These are phyloP conservation scores for Linnemannia exigua DNA, from an alignment of 192 early-diverging fungal species.

Conservation along the genomic window DNA sequence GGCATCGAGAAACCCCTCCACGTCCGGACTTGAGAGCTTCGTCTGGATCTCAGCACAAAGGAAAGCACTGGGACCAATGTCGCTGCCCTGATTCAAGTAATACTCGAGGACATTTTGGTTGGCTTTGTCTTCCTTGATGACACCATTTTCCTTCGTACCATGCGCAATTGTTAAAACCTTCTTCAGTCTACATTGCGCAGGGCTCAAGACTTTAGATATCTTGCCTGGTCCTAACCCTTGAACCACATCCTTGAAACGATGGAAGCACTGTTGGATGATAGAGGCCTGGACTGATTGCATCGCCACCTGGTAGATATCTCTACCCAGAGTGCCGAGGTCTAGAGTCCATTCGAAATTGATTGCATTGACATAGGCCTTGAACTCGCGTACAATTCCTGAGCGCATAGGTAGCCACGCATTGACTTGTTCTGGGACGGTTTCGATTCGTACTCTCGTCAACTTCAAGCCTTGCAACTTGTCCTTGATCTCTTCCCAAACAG, in stretches of 20 bases:
- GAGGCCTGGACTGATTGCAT: conserved; percentile 17
- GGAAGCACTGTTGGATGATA: conserved; percentile 20
- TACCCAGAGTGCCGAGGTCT: not conserved
- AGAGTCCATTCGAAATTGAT: conserved; percentile 26
- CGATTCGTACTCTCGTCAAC: conserved; percentile 13
- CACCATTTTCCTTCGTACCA: not conserved
- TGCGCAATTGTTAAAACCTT: conserved; percentile 8
- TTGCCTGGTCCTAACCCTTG: not conserved
- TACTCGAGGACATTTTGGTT: conserved; percentile 11
- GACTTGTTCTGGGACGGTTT: conserved; percentile 12
- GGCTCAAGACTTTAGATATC: not conserved
- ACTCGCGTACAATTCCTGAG: conserved; percentile 14
- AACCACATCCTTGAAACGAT: conserved; percentile 3
- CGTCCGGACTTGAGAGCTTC: conserved; percentile 8
- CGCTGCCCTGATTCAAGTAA: conserved; percentile 20
- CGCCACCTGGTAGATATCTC: conserved; percentile 17
- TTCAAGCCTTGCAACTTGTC: conserved; percentile 12
- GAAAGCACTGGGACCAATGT: conserved; percentile 23
- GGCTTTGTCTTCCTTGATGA: conserved; percentile 5
- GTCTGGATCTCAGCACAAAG: conserved; percentile 14
- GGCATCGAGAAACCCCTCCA: conserved; percentile 8
- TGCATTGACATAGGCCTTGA: conserved; percentile 24
- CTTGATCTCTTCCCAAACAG: conserved; percentile 17
- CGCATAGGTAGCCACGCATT: conserved; percentile 28
- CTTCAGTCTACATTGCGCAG: conserved; percentile 8